Base-by-base conservation (phyloP, 352 stramenopile species). In the Phytophthora macrochlamydospora region DNA sequence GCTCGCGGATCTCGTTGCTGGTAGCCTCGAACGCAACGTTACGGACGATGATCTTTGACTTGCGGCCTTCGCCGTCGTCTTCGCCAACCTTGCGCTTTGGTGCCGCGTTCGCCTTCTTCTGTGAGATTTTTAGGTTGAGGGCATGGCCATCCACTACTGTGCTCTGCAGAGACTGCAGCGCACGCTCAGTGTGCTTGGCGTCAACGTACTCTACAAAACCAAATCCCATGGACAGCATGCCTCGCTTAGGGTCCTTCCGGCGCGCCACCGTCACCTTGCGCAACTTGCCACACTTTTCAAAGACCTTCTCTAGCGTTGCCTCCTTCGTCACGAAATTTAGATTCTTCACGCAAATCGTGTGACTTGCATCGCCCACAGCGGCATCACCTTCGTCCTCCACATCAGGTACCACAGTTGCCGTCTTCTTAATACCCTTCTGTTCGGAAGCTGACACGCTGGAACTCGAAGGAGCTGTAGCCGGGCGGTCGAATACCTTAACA, bases 21-120 rank as follows among this genome's bases (percentile, higher is more conserved):
- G 94, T 99, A 35, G 98, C 97, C 74, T 99, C 95, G 60, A 99
- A 99, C 30, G 98, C 97, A 56, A 99, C 91, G 71, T 99, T 99
- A 51, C 97, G 93, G 42, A 99, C 93, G 45, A 99, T 98, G 43
- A 99, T 91, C 85, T 99, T 99, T 24, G 94, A 99, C 55, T 87
- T 76, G 3, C 57, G 57, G 18, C 61, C 55, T 54, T 79, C 64
- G n/a, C 71, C 75, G 1, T 74, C 73, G 13, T 57, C 69, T 1
- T 71, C 72, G 1, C 52, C 60, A 51, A 69, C 72, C 57, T 78
- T 83, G 53, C 72, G 73, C 50, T 87, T 91, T 8, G 51, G 67
- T 33, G 73, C 64, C 29, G 59, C 59, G 40, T 68, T 73, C 11
- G 93, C 51, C 64, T 89, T 91, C 67, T 98, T 98, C 57, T 94